Evolutionary conservation across 2,329 filamentous ascomycete genomes (phyloP).

Genomic region (Penicillium hordei): DNA sequence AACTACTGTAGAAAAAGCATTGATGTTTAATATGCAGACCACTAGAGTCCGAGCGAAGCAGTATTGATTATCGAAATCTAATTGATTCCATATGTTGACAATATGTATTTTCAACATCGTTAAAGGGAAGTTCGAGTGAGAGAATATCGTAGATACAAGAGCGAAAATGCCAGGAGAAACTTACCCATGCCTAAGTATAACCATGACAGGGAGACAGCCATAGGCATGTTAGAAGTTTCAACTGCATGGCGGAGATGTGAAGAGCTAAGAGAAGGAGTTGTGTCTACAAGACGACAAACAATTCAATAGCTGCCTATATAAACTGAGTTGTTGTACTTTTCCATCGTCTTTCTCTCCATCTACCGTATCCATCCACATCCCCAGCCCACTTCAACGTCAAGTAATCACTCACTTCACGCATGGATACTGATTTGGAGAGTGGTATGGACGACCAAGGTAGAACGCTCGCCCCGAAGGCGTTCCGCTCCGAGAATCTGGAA

Average conservation of each 20-base stretch:
- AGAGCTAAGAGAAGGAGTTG: not conserved
- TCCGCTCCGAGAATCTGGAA: not conserved
- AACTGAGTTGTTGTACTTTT: not conserved
- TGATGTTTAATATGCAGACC: not conserved
- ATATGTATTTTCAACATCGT: not conserved
- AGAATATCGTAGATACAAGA: not conserved
- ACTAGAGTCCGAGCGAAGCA: not conserved
- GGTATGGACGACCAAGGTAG: too few species aligned
- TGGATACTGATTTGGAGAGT: too few species aligned
- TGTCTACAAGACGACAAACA: not conserved
- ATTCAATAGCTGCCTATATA: not conserved
- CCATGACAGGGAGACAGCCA: not conserved
- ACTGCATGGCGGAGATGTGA: not conserved
- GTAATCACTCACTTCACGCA: not conserved
- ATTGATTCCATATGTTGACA: not conserved
- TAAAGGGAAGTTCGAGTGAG: not conserved
- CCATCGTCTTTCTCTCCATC: not conserved
- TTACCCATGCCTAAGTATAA: not conserved
- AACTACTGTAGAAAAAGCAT: not conserved
- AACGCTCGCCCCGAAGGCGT: fast-evolving
- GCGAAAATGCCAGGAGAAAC: not conserved
- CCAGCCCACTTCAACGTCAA: not conserved
- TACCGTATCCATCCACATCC: not conserved
- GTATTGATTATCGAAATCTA: not conserved
- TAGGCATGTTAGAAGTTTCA: not conserved